Evolutionary conservation across 2,329 filamentous ascomycete species (phyloP), one percentile per base, ranked within the genome.

Genomic region (Pseudogymnoascus sp.): DNA sequence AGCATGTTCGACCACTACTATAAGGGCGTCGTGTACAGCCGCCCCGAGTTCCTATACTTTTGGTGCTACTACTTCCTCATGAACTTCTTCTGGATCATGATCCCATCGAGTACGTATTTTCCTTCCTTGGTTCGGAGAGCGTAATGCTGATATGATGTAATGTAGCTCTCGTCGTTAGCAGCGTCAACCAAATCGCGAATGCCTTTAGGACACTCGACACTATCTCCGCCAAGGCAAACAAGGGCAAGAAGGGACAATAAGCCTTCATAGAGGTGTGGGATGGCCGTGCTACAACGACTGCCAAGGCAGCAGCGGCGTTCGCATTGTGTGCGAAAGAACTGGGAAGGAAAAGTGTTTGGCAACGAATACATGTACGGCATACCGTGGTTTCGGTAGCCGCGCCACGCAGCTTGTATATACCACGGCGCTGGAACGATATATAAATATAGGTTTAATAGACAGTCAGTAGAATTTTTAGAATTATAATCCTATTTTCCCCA

Each of bases 51-150:
- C 34, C 68, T 84, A 23, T 88, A 88, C 69, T 86, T 82, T 69
- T 88, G 84, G 84, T 75, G 82, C 21, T 88, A 88, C 69, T 88
- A 84, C 66, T 77, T 84, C 25, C 83, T 82, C 7, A 81, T 86
- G 70, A 88, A 88, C 69, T 72, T 81, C 37, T 84, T 85, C 1
- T 88, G 85, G 85, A 83, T 77, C 6, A 67, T 85, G 3, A 78
- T 87, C 18, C 85, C 85, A 8, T 69, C 77, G 4, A 69, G 83
- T 85, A 70, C 74, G 82, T 56, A 34, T 34, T 12, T 79, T 37
- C 34, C 38, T 7, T 28, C 11, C 1, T 6, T 38, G 5, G 16
- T 11, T 10, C 28, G 1, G n/a, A n/a, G 50, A 21, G 8, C 12
- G 37, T 38, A 21, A 5, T 10, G 34, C 56, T 63, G 38, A 63